Conservation (phyloP, 345 rosid genomes). For the Eucalyptus curtisii region DNA sequence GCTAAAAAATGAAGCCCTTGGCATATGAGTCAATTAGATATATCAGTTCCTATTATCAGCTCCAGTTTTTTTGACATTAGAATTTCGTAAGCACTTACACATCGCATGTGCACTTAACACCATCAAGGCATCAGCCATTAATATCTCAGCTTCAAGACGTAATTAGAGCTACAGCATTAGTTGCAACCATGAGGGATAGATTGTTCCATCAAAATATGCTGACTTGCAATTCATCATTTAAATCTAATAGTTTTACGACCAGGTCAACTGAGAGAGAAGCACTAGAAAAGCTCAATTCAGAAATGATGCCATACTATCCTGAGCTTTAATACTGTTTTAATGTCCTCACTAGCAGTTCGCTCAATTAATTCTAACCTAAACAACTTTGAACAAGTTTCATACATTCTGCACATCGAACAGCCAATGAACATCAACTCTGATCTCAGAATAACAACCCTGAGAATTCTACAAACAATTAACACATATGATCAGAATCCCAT, state of each 20-base stretch:
- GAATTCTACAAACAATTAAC: neutral
- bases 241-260: neutral
- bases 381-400: neutral
- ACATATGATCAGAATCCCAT: neutral
- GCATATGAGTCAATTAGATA: neutral
- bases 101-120: neutral
- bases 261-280: neutral
- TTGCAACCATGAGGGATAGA: neutral
- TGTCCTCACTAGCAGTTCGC: neutral
- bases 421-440: neutral
- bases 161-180: neutral
- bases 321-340: neutral
- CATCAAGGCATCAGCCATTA: neutral
- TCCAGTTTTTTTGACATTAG: neutral
- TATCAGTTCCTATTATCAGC: neutral
- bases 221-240: neutral
- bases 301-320: neutral
- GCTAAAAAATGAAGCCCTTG: neutral
- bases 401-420: neutral
- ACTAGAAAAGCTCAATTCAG: neutral
- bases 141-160: neutral
- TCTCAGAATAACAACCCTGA: neutral
- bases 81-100: neutral
- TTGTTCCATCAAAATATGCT: neutral
- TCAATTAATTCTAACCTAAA: neutral